Percentiles rank a stretch among this genome's conserved stretches.
These are phyloP conservation scores for Wolfiporia cocos DNA, from an alignment of 1,284 basidiomycete genomes.

Conservation along the genomic window DNA sequence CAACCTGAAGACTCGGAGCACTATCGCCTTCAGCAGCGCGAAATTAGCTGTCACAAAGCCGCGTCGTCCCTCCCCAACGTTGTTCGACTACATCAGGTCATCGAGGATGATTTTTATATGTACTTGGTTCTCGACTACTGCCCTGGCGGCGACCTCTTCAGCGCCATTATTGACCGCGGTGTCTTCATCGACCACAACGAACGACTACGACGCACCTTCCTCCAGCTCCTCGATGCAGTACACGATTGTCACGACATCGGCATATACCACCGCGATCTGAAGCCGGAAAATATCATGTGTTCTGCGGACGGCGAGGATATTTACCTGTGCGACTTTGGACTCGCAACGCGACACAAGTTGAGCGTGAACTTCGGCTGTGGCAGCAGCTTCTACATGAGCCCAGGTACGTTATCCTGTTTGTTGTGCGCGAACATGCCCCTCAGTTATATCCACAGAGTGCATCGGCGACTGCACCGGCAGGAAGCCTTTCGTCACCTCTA, in stretches of 20 bases:
- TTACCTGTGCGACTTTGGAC: constrained; percentile 60
- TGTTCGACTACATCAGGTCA: constrained; percentile 50
- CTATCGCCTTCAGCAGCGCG: constrained; percentile 24
- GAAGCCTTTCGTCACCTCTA: constrained; percentile 42
- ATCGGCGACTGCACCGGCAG: constrained; percentile 34
- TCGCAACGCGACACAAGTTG: constrained; percentile 50
- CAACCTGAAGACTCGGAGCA: constrained; percentile 57
- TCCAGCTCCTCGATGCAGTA: constrained; percentile 59
- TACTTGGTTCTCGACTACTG: constrained; percentile 61
- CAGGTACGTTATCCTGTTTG: constrained; percentile 30
- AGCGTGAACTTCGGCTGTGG: constrained; percentile 47
- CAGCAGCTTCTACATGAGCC: constrained; percentile 56
- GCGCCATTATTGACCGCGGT: constrained; percentile 50
- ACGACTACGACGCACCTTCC: constrained; percentile 41
- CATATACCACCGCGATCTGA: constrained; percentile 67
- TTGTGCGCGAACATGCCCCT: neutral
- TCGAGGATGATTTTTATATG: constrained; percentile 49
- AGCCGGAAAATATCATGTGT: constrained; percentile 70
- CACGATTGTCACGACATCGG: constrained; percentile 51
- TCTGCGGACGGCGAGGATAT: constrained; percentile 35
- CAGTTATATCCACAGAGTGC: constrained; percentile 38
- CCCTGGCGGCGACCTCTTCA: constrained; percentile 59
- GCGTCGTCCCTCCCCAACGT: constrained; percentile 52
- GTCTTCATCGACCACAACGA: constrained; percentile 41
- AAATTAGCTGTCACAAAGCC: constrained; percentile 40